These are phyloP conservation scores for Colletotrichum sansevieriae DNA, from an alignment of 2,329 filamentous ascomycete species.

Conservation along the genomic window DNA sequence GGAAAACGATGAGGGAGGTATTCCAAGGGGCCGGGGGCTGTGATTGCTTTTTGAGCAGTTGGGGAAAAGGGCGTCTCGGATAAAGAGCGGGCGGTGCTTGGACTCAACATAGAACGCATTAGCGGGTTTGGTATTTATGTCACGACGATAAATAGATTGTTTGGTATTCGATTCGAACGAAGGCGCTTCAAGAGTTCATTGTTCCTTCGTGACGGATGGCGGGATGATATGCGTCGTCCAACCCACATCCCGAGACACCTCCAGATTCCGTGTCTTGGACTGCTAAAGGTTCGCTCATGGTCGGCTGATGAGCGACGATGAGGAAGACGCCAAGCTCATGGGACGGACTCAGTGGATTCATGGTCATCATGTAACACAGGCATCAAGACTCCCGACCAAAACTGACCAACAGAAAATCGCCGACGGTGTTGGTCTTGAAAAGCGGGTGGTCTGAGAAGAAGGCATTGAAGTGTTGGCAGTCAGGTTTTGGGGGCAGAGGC, in stretches of 20 bases:
- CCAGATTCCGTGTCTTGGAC: not conserved
- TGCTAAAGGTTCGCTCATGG: not conserved
- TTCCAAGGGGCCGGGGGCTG: not conserved
- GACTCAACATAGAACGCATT: too few species aligned
- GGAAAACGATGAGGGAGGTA: not conserved
- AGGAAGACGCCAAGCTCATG: slow-evolving; percentile 1
- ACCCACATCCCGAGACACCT: too few species aligned
- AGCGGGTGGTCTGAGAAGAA: not conserved
- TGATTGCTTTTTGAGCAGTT: not conserved
- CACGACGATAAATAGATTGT: too few species aligned
- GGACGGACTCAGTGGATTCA: slow-evolving; percentile 2
- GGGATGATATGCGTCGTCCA: too few species aligned
- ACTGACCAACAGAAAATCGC: not conserved
- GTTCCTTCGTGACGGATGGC: too few species aligned
- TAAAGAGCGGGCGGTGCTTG: not conserved
- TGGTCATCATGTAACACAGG: not conserved
- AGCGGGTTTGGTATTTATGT: too few species aligned
- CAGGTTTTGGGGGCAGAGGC: slow-evolving; percentile 22
- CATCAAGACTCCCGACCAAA: too few species aligned
- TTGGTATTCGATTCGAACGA: too few species aligned
- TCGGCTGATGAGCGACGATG: not conserved
- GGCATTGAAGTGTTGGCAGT: slow-evolving; percentile 22
- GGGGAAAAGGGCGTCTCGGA: not conserved
- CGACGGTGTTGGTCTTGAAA: slow-evolving; percentile 5
- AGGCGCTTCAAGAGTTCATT: too few species aligned